phyloP scores from a whole-genome alignment of 306 rosid species.

The Corylus avellana region DNA sequence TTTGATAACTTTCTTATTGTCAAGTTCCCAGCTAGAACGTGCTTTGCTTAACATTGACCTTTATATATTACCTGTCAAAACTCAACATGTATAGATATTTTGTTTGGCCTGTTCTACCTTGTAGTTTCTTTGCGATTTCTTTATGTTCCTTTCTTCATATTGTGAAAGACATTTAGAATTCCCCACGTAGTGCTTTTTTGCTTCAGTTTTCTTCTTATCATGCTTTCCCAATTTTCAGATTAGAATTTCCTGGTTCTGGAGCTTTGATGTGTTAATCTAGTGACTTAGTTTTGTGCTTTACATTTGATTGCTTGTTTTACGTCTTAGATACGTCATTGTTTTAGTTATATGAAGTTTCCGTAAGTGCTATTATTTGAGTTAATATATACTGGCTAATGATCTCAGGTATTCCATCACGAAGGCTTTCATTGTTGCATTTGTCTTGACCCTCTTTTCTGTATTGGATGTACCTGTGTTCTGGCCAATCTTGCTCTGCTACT shows the following conservation, averaged over 20 bases:
- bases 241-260: background rate
- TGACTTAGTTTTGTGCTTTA: background rate
- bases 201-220: background rate
- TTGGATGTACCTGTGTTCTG: conserved; percentile 26
- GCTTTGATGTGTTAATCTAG: background rate
- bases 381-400: background rate
- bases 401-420: conserved; percentile 25
- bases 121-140: background rate
- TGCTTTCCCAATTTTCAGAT: background rate
- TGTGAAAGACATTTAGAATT: background rate
- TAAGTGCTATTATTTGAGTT: background rate
- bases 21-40: background rate
- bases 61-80: too few relatives aligned
- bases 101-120: background rate
- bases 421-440: conserved; percentile 23
- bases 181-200: background rate
- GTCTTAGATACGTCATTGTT: background rate
- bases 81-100: background rate
- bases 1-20: background rate
- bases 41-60: background rate
- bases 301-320: background rate
- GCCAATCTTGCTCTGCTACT: conserved; percentile 25
- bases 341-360: background rate
- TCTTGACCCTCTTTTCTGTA: conserved; percentile 16
- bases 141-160: background rate